A percentile compares a stretch with the other conserved stretches of the same genome.
Evolutionary conservation across 2,329 filamentous ascomycete genomes (phyloP).

Genomic region (Zymoseptoria crescenta): DNA sequence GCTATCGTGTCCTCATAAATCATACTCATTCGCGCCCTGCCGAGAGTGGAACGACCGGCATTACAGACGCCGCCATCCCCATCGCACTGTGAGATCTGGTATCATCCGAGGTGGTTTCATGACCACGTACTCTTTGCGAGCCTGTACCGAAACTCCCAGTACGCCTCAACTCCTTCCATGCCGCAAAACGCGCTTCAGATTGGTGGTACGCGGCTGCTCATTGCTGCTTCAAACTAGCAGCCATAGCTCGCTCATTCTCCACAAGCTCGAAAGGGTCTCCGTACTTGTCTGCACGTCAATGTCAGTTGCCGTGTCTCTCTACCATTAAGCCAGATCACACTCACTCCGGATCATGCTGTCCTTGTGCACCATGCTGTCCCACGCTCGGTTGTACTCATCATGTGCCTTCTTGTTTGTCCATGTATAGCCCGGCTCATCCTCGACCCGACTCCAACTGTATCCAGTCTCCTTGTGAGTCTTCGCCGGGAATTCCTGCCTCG

Average conservation of each 20-base stretch:
- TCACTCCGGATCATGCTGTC: conserved; percentile 31
- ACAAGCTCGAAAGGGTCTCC: conserved; percentile 30
- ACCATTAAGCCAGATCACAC: conserved; percentile 3
- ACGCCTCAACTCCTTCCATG: not conserved
- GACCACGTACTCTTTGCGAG: not conserved
- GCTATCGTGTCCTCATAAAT: not conserved
- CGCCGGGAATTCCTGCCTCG: conserved; percentile 14
- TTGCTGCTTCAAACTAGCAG: conserved; percentile 13
- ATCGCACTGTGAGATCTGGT: not conserved
- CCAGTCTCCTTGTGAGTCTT: conserved; percentile 25
- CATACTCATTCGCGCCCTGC: not conserved
- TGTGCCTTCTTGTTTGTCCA: conserved; percentile 51
- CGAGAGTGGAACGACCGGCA: not conserved
- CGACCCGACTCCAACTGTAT: conserved; percentile 30
- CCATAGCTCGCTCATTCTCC: conserved; percentile 26
- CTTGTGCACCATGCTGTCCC: conserved; percentile 45
- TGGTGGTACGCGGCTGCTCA: not conserved
- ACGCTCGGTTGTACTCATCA: conserved; percentile 47
- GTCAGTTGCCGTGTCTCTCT: conserved; percentile 3
- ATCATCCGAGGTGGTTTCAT: not conserved
- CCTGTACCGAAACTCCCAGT: not conserved
- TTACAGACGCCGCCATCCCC: not conserved
- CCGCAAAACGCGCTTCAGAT: not conserved
- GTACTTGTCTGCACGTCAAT: conserved; percentile 22
- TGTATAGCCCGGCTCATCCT: conserved; percentile 41